Evolutionary conservation across 352 stramenopile genomes (phyloP), one percentile per base, ranked within the genome.

Genomic region (Globisporangium takayamanum): DNA sequence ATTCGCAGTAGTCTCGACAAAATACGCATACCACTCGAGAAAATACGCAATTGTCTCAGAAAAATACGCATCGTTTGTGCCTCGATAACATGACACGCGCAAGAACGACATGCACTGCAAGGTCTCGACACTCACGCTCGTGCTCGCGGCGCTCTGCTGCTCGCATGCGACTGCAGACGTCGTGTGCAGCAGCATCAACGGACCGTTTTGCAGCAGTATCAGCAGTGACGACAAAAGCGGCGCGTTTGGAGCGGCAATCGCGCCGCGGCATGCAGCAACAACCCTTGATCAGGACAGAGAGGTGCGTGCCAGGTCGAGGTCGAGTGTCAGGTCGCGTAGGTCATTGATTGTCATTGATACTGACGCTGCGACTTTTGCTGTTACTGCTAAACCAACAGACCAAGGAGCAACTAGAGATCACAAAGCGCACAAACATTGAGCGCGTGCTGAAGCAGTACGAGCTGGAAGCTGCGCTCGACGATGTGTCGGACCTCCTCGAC

Each of bases 361-460:
- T 52, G 22, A 18, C 33, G 14, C 16, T 66, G 36, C 20, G 8
- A 46, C 10, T 10, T 2, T 18, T 22, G 30, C 16, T 54, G 44
- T n/a, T n/a, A n/a, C n/a, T n/a, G n/a, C 22, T 18, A n/a, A 22
- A 20, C 3, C 7, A 15, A 5, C 44, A 89, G 80, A 51, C 64
- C 22, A 3, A 67, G 15, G 50, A 59, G 3, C 50, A 60, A 8
- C 20, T 15, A 0, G 68, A 87, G 5, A 54, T 72, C 12, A 64
- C 52, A 5, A 87, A 78, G 70, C 72, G 44, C 33, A 53, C 75
- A 52, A 78, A 82, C 42, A 70, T 87, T 22, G 79, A 92, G 55
- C 74, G 67, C 47, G 64, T 88, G 56, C 53, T 89, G 26, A 87
- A 92, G 63, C 57, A 81, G 55, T 88, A 87, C 61, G 79, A 88